A percentile compares a stretch with the other conserved stretches of the same genome.
phyloP scores from a whole-genome alignment of 352 stramenopile species.

The Phytophthora vignae region DNA sequence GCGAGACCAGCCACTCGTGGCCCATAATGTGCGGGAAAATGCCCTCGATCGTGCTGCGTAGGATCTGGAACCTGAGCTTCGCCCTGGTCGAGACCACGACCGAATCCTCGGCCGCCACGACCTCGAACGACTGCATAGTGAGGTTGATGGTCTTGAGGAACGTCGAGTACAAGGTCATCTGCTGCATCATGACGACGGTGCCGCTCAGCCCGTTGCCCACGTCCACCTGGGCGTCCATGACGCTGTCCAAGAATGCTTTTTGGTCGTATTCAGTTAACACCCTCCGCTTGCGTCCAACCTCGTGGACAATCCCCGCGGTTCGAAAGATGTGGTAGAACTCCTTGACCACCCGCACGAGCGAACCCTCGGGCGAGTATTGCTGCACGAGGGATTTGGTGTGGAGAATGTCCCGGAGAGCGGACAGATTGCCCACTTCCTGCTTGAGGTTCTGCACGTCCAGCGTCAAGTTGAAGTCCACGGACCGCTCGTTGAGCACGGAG shows the following conservation, averaged over 20 bases:
- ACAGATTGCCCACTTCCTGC: slow-evolving; percentile 42
- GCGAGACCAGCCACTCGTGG: slow-evolving; percentile 43
- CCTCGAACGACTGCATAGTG: neutral
- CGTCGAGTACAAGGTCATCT: slow-evolving; percentile 50
- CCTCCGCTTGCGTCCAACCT: neutral
- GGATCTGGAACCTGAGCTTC: slow-evolving; percentile 45
- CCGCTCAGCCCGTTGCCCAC: slow-evolving; percentile 35
- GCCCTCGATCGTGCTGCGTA: slow-evolving; percentile 46
- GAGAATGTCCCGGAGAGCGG: slow-evolving; percentile 14
- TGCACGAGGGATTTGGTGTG: neutral
- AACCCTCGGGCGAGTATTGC: neutral
- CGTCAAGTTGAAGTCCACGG: slow-evolving; percentile 21
- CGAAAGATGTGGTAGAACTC: neutral
- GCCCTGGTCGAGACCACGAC: neutral
- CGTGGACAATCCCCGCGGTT: neutral
- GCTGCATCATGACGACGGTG: slow-evolving; percentile 45
- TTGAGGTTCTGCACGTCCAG: slow-evolving; percentile 41
- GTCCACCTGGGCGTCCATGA: slow-evolving; percentile 15
- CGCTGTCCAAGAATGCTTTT: neutral
- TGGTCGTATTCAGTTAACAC: slow-evolving; percentile 4
- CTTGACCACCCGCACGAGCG: neutral
- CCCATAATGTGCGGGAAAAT: slow-evolving; percentile 55
- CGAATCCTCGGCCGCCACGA: neutral
- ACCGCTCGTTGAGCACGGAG: slow-evolving; percentile 40
- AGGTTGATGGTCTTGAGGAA: slow-evolving; percentile 41